Base-by-base conservation (phyloP, 2,329 filamentous ascomycete genomes). In the Ceratocystis albifundus region DNA sequence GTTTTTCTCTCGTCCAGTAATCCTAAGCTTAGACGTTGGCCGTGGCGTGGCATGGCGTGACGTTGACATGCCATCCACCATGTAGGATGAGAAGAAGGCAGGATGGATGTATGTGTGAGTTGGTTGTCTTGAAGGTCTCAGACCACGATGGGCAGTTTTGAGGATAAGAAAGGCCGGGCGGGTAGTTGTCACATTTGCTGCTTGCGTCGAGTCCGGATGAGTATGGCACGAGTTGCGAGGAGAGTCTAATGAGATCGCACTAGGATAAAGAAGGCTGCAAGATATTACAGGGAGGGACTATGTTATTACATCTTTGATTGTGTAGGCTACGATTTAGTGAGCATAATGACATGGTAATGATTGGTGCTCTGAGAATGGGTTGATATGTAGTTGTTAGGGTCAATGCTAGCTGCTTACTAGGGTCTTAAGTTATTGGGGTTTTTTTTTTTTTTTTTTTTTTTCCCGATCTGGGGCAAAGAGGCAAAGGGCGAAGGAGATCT, bases 91-190 rank as follows among this genome's bases (percentile, higher is more conserved):
- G 8, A 17, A 57, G 53, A 15, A 30, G 46, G 46, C 1, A 50
- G 22, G 46, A 50, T 22, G 46, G 36, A 41, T 41, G 36, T 41
- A 41, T 41, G 36, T 41, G 10, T 41, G 36, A 41, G 36, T 41
- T 41, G 36, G 36, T 41, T 12, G 36, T 41, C 36, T 36, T 4
- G 36, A 36, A 41, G 36, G 12, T 0, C 53, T 57, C 53, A 57
- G 53, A 28, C 53, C 53, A 57, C 22, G 25, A 57, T 57, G 53
- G 53, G 25, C 53, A 28, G 53, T 57, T 57, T 30, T 30, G 53
- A 6, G n/a, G 53, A 55, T 55, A 15, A 4, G 22, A 15, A 25
- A 2, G 12, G 50, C n/a, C 3, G 10, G 46, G 25, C 3, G 10
- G 46, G 25, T 28, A 25, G 50, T 55, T 48, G 45, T 48, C 20